Percentiles rank a stretch among this genome's conserved stretches.
Evolutionary conservation across 2,329 filamentous ascomycete genomes (phyloP).

Genomic region (Aspergillus glaucus): DNA sequence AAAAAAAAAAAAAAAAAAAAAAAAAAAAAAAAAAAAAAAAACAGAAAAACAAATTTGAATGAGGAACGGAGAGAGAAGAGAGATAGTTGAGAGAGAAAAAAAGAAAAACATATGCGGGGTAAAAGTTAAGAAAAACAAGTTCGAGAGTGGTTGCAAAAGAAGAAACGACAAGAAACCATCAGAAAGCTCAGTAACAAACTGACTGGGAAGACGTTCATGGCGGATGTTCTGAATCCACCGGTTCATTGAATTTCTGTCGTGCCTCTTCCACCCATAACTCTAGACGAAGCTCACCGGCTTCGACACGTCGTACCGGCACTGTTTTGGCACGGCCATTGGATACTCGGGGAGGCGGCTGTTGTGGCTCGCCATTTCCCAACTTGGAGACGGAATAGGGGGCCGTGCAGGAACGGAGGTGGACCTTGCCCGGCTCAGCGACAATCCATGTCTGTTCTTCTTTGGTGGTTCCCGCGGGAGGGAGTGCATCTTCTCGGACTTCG

Average conservation of each 20-base stretch:
- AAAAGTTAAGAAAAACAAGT: conserved; percentile 5
- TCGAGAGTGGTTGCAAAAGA: conserved; percentile 5
- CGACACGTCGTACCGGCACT: conserved; percentile 56
- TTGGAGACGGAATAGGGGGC: conserved; percentile 35
- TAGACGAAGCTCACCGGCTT: conserved; percentile 59
- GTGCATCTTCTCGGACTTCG: conserved; percentile 41
- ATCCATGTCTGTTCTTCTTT: conserved; percentile 54
- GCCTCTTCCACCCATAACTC: conserved; percentile 67
- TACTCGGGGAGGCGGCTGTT: conserved; percentile 26
- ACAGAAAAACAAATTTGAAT: conserved; percentile 6
- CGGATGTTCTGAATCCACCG: conserved; percentile 32
- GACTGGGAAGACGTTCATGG: conserved; percentile 18
- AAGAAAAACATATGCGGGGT: conserved; percentile 4
- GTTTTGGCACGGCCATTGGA: conserved; percentile 49
- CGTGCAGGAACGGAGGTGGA: conserved; percentile 34
- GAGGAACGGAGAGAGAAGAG: conserved; percentile 6
- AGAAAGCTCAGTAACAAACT: not conserved
- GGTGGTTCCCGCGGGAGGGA: conserved; percentile 42
- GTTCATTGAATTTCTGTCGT: conserved; percentile 46
- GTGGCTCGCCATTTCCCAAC: conserved; percentile 28
- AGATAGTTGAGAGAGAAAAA: conserved; percentile 4
- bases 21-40: conserved; percentile 4
- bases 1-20: too few species aligned
- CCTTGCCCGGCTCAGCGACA: conserved; percentile 48
- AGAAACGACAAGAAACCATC: not conserved